Percentiles rank a stretch among this genome's conserved stretches.
Conservation (phyloP, 2,329 filamentous ascomycete species). For the Xylariaceae sp. region DNA sequence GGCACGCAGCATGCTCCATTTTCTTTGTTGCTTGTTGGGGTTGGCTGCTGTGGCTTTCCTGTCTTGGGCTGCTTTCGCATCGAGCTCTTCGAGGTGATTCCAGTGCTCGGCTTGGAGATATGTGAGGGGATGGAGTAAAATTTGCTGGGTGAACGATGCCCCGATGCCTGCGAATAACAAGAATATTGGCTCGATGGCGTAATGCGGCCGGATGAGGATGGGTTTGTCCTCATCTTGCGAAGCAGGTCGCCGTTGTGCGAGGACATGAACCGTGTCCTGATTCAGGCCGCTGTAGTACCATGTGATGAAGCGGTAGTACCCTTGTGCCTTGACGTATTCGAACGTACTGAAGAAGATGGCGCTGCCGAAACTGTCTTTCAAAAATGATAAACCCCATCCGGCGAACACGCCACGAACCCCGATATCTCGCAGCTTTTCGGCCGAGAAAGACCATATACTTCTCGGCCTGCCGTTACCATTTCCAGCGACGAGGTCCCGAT, state of each 20-base stretch:
- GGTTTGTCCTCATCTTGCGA: conserved; percentile 28
- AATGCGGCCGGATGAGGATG: conserved; percentile 67
- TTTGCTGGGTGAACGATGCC: conserved; percentile 66
- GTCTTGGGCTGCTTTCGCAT: conserved; percentile 55
- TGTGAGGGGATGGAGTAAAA: conserved; percentile 67
- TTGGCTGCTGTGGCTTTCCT: conserved; percentile 33
- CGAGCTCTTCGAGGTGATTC: conserved; percentile 69
- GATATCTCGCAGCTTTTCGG: conserved; percentile 67
- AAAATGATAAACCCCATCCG: conserved; percentile 66
- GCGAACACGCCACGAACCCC: conserved; percentile 71
- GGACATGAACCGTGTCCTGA: conserved; percentile 48
- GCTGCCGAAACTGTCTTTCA: conserved; percentile 68
- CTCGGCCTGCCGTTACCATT: conserved; percentile 44
- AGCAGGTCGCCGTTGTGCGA: conserved; percentile 46
- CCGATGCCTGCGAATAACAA: conserved; percentile 66
- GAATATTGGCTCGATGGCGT: conserved; percentile 71
- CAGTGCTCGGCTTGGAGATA: conserved; percentile 72
- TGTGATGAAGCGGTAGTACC: conserved; percentile 68
- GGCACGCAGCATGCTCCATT: conserved; percentile 56
- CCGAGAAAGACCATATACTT: conserved; percentile 72
- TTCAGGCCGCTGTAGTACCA: conserved; percentile 65
- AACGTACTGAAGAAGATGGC: conserved; percentile 74
- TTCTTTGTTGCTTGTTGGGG: conserved; percentile 33
- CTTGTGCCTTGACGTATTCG: conserved; percentile 73
- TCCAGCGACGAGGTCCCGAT: conserved; percentile 45